Evolutionary conservation across 2,329 filamentous ascomycete genomes (phyloP), one percentile per base, ranked within the genome.

Genomic region (Cladobotryum protrusum): DNA sequence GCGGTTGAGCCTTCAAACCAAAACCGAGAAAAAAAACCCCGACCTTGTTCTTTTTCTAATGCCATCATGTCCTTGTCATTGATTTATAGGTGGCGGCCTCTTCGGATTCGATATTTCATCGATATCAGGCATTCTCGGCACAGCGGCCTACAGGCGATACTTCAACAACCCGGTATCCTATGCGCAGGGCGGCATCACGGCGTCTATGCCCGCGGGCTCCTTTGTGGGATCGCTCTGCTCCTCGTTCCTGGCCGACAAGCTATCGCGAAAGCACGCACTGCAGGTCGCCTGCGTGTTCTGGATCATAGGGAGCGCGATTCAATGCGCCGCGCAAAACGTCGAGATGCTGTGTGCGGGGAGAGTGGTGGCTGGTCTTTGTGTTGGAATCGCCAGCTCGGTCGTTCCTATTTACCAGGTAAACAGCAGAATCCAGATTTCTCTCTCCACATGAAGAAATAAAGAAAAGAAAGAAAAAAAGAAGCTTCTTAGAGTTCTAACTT

Each of bases 41-140:
- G 6, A 29, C 2, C 6, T 8, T 8, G 7, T 29, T 2, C 6
- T 29, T 24, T 24, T 29, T 29, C 24, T 29, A 29, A 29, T 9
- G 24, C 11, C 6, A 29, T 29, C 6, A 24, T 24, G 4, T 4
- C 7, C 7, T 24, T 24, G 4, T 24, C 7, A 24, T 24, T 7
- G 3, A 41, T 8, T 37, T 6, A 37, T 75, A 71, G 85, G 85
- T 57, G 85, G 85, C 63, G 81, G 78, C 19, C 72, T 89, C 20
- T 89, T 90, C 61, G 87, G 87, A 58, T 90, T 90, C 63, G 87
- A 90, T 68, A 88, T 90, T 59, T 81, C 78, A 49, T 86, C 83
- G 40, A 88, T 89, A 85, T 83, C 79, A 35, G 81, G 79, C 42
- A 79, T 83, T 19, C 72, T 89, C 35, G 82, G 81, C 29, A 86